phyloP scores from a whole-genome alignment of 441 rosid genomes.

The Hura crepitans region DNA sequence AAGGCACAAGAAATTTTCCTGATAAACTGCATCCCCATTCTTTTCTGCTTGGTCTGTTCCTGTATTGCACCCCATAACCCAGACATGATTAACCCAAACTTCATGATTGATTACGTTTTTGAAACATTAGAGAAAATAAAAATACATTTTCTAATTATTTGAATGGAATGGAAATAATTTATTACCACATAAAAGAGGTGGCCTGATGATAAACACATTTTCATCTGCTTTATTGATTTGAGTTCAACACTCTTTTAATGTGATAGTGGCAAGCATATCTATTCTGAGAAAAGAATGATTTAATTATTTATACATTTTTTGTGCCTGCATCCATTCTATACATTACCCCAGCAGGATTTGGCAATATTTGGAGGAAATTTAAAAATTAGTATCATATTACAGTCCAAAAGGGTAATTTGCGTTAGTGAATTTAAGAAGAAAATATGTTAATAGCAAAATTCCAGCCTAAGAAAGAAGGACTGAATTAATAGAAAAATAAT shows the following conservation, averaged over 20 bases:
- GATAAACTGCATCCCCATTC: neutral
- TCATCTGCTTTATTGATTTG: too few species aligned
- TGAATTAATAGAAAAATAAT: neutral
- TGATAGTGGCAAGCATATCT: too few species aligned
- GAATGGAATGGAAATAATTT: neutral
- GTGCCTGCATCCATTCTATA: too few species aligned
- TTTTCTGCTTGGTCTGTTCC: neutral
- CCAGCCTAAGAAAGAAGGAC: neutral
- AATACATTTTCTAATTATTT: neutral
- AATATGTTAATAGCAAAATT: neutral
- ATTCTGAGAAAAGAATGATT: too few species aligned
- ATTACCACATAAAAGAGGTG: too few species aligned
- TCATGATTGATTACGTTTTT: too few species aligned
- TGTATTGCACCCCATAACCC: neutral
- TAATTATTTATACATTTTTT: too few species aligned
- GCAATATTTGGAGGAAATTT: slow-evolving; percentile 4
- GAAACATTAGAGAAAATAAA: too few species aligned
- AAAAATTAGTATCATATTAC: neutral
- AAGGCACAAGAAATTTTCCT: neutral
- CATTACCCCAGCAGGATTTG: slow-evolving; percentile 3
- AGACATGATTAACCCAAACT: too few species aligned
- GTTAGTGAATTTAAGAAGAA: slow-evolving; percentile 3
- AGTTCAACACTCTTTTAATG: too few species aligned
- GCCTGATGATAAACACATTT: too few species aligned
- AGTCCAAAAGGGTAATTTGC: neutral